Base-by-base conservation (phyloP, 1,284 basidiomycete genomes). In the Fomitopsis pinicola region DNA sequence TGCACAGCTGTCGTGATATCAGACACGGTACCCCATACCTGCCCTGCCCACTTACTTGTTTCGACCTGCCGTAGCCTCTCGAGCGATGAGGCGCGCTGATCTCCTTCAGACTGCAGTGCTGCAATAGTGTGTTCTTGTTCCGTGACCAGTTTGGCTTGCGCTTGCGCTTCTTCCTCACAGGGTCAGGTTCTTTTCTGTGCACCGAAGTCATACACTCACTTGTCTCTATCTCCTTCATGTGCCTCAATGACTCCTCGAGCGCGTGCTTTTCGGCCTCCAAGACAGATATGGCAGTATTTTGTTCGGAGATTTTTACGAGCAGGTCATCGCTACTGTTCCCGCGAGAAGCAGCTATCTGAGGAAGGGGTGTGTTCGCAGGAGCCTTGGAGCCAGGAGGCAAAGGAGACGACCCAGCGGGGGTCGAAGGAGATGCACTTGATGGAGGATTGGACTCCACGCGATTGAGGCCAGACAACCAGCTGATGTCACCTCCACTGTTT, bases 71-170 rank as follows among this genome's bases (percentile, higher is more conserved):
- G 64, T 42, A 65, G 50, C 35, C 64, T 79, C 64, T 86, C 80
- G 36, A 88, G 68, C 36, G 86, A 81, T 15, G 81, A 71, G 19
- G 76, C 75, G 38, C 91, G 75, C 9, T 82, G 78, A 12, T 82
- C 80, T 72, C 90, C 91, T 70, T 91, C 89, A 3, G 85, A 82
- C 36, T 91, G 88, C 6, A 92, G 77, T 28, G 86, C 69, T 40
- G 85, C 78, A 57, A 92, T 88, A 0, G 86, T 87, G 64, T 84
- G 82, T 63, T 83, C 82, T 64, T 86, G 85, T 66, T 81, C 87
- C 9, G 14, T 22, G 7, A 50, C 19, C 28, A 50, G 14, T 66
- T 82, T 76, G 36, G 81, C 71, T 38, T 73, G 66, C 5, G 66
- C 58, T 5, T 67, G 72, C 3, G 77, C 71, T 52, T 73, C 72